Conservation (phyloP, 2,329 filamentous ascomycete genomes). For the Alternaria longipes region DNA sequence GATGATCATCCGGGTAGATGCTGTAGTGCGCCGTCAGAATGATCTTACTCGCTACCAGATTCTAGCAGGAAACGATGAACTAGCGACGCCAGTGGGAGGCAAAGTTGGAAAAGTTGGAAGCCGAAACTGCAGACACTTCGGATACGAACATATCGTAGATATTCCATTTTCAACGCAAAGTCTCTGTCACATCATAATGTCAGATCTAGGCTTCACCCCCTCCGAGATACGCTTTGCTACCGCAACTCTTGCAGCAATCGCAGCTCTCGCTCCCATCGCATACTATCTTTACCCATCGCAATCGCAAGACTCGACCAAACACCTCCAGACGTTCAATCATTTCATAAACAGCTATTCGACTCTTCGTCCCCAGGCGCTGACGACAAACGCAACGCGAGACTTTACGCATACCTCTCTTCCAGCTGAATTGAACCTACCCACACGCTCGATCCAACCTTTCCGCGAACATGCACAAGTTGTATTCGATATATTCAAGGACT, state of each 20-base stretch:
- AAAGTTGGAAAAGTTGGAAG: background rate
- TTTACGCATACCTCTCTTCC: constrained; percentile 55
- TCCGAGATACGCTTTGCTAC: constrained; percentile 32
- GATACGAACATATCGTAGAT: background rate
- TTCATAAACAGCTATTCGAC: constrained; percentile 54
- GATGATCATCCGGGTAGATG: constrained; percentile 7
- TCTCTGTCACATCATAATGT: constrained; percentile 17
- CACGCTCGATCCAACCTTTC: constrained; percentile 50
- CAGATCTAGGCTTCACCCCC: constrained; percentile 23
- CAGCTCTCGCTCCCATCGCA: constrained; percentile 22
- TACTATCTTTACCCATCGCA: constrained; percentile 26
- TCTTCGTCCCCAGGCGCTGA: constrained; percentile 52
- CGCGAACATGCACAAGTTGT: constrained; percentile 53
- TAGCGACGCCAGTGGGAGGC: background rate
- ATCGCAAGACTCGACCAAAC: constrained; percentile 26
- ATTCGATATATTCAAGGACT: constrained; percentile 54
- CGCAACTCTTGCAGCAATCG: constrained; percentile 27
- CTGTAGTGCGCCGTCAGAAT: constrained; percentile 1
- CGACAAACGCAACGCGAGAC: constrained; percentile 45
- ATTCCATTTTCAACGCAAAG: background rate
- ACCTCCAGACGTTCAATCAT: constrained; percentile 40
- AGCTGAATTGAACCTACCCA: constrained; percentile 53
- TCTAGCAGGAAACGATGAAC: background rate
- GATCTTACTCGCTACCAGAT: constrained; percentile 7
- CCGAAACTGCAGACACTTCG: background rate